These are phyloP conservation scores for Suillus weaverae DNA, from an alignment of 768 basidiomycete species.

Conservation along the genomic window DNA sequence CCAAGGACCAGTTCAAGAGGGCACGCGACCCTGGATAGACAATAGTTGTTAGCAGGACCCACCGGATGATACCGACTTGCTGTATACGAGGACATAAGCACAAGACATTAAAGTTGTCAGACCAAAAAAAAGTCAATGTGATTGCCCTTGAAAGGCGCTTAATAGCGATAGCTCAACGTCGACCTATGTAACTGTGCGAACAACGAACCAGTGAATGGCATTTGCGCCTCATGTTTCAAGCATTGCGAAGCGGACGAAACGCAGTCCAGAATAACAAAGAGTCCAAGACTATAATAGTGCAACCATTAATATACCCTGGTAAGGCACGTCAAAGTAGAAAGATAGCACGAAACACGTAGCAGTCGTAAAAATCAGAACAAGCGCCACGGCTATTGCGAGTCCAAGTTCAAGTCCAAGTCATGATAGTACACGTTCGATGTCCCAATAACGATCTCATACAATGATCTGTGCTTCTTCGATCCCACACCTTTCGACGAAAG, in stretches of 20 bases:
- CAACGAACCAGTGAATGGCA: background rate
- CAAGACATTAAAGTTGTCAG: background rate
- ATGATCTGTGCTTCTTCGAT: background rate
- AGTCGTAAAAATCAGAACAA: constrained; percentile 4
- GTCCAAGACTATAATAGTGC: constrained; percentile 9
- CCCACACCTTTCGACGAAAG: background rate
- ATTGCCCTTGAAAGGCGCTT: background rate
- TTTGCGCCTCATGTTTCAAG: background rate
- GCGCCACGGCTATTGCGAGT: constrained; percentile 13
- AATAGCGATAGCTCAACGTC: background rate
- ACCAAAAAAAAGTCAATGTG: background rate
- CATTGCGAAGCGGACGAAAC: background rate
- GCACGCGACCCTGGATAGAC: background rate
- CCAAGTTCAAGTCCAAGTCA: constrained; percentile 3
- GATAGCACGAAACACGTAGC: constrained; percentile 15
- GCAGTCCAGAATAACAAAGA: background rate
- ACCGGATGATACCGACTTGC: background rate
- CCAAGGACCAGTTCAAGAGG: background rate
- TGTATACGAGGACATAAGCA: constrained; percentile 5
- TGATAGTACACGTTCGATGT: constrained; percentile 22
- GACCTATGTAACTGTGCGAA: background rate
- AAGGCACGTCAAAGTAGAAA: constrained; percentile 6
- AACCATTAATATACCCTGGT: constrained; percentile 9
- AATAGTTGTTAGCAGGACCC: background rate
- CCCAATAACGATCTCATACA: constrained; percentile 28